Base-by-base conservation (phyloP, 345 rosid genomes). In the Gossypium herbaceum region DNA sequence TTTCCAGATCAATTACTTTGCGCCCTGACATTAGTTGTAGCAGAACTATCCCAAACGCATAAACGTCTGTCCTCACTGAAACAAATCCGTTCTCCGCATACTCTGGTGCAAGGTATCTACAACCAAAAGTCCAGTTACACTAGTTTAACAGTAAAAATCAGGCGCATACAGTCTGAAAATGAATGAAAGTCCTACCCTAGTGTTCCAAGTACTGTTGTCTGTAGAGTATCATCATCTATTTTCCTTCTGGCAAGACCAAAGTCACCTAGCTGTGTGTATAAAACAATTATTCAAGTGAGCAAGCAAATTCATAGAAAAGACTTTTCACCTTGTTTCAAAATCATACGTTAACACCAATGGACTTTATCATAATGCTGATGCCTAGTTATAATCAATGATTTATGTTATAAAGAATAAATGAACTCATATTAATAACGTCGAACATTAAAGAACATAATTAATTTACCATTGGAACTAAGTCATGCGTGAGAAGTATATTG, bases 241-340 rank as follows among this genome's bases (percentile, higher is more conserved):
- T 85, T 88, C 91, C 91, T 85, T 82, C 82, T 83, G 4, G 90
- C 94, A 58, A 90, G 86, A 63, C 91, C 94, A 81, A 90, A 88
- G 85, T 90, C 94, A 58, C 94, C 90, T 70, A 90, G 82, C 89
- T 85, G 84, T 65, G 50, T 7, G 39, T 44, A 13, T 22, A 57
- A 51, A 73, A 58, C 39, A 24, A 24, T 44, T 58, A 71, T 19
- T 39, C 43, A 24, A 44, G 11, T 41, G 3, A 69, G 58, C 58
- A 24, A 16, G 20, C 3, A 0, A 20, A 7, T 68, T 68, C 61
- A 22, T 57, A 57, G 25, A 57, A 57, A 57, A 1, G 7, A 34
- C 41, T 4, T 34, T 4, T 34, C 41, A 34, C 7, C 41, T 34
- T 34, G 41, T 34, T 34, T 34, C 41, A 34, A 34, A 34, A 34